phyloP scores from a whole-genome alignment of 805 yeast genomes.

The Saturnispora serradocipensis region DNA sequence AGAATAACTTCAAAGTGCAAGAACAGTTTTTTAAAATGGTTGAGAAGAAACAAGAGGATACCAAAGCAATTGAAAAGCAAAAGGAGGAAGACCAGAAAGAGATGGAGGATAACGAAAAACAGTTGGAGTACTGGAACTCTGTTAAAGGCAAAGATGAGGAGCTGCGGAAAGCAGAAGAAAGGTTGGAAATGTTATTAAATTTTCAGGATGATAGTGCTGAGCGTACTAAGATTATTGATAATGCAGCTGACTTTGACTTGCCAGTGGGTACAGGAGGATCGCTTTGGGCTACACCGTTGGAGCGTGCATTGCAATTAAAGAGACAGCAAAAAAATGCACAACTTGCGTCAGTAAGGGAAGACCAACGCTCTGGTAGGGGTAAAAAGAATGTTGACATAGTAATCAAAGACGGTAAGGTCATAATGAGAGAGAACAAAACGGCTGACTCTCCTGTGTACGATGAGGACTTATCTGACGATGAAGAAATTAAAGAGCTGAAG shows the following conservation, averaged over 20 bases:
- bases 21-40: slow-evolving; percentile 52
- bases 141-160: slow-evolving; percentile 44
- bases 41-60: slow-evolving; percentile 39
- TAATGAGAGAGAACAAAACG: slow-evolving; percentile 39
- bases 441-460: slow-evolving; percentile 16
- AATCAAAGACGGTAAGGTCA: slow-evolving; percentile 72
- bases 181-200: slow-evolving; percentile 62
- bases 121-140: slow-evolving; percentile 35
- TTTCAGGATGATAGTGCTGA: slow-evolving; percentile 85
- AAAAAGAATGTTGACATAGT: slow-evolving; percentile 68
- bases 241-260: slow-evolving; percentile 78
- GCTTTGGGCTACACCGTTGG: slow-evolving; percentile 81
- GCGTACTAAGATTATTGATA: slow-evolving; percentile 86
- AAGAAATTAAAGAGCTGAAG: slow-evolving; percentile 28
- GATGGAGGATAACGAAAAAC: slow-evolving; percentile 33
- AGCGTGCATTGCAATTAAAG: slow-evolving; percentile 79
- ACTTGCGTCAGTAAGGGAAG: slow-evolving; percentile 50
- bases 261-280: slow-evolving; percentile 32
- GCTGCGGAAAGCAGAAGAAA: slow-evolving; percentile 56
- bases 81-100: slow-evolving; percentile 32
- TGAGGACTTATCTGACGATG: slow-evolving; percentile 26
- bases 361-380: slow-evolving; percentile 62
- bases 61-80: slow-evolving; percentile 27
- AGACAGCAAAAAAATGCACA: slow-evolving; percentile 72
- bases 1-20: slow-evolving; percentile 58